Evolutionary conservation across 805 yeast genomes (phyloP).

Genomic region (Jamesozyma rosinii): DNA sequence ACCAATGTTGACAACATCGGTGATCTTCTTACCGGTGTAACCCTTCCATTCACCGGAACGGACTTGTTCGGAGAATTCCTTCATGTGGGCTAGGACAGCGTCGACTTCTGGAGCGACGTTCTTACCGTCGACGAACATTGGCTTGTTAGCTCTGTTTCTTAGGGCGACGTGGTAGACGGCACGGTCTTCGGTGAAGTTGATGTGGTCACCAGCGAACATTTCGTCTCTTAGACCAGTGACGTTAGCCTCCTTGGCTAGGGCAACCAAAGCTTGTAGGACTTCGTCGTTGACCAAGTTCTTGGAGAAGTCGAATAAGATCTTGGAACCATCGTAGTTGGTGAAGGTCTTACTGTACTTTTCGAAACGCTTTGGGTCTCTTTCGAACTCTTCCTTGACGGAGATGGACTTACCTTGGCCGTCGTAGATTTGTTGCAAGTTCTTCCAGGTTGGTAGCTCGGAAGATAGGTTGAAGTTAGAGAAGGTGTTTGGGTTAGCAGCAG

Average conservation of each 20-base stretch:
- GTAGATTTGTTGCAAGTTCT: constrained; percentile 60
- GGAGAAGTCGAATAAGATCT: constrained; percentile 89
- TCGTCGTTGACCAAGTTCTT: constrained; percentile 89
- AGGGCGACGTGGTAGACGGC: constrained; percentile 96
- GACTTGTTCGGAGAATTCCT: constrained; percentile 82
- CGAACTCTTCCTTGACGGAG: constrained; percentile 70
- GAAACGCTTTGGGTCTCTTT: constrained; percentile 64
- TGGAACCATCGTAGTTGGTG: constrained; percentile 75
- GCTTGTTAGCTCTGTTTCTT: constrained; percentile 80
- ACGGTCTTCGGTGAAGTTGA: constrained; percentile 91
- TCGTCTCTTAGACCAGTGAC: constrained; percentile 81
- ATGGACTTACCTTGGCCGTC: constrained; percentile 60
- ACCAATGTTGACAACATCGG: constrained; percentile 94
- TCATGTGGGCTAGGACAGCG: constrained; percentile 87
- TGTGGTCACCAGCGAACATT: constrained; percentile 87
- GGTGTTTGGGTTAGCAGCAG: constrained; percentile 16
- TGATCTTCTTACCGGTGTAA: constrained; percentile 87
- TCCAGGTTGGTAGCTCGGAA: constrained; percentile 77
- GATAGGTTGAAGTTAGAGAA: constrained; percentile 49
- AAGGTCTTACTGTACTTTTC: constrained; percentile 69
- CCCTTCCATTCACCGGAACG: constrained; percentile 96
- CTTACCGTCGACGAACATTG: constrained; percentile 80
- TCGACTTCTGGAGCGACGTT: constrained; percentile 90
- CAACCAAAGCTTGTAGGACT: constrained; percentile 54
- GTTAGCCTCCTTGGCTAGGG: constrained; percentile 82